Evolutionary conservation across 306 rosid species (phyloP), one percentile per base, ranked within the genome.

Genomic region (Ceratonia siliqua): DNA sequence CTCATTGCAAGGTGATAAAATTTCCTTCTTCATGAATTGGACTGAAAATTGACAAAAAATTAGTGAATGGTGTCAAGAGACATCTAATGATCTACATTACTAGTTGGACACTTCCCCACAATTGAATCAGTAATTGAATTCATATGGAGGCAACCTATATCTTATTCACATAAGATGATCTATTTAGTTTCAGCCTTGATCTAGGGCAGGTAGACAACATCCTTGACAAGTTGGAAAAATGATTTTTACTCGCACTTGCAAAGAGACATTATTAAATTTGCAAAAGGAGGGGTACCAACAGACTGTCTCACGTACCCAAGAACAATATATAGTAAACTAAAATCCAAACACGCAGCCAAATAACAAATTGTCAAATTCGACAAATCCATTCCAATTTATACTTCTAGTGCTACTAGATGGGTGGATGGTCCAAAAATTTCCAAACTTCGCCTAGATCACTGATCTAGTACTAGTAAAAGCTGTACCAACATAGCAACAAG

Each of bases 321-420:
- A n/a, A n/a, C n/a, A n/a, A n/a, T n/a, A n/a, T n/a, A n/a, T n/a
- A n/a, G n/a, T n/a, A n/a, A n/a, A n/a, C n/a, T n/a, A n/a, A n/a
- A n/a, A n/a, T n/a, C n/a, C n/a, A 59, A 78, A 45, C 72, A 70
- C 46, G 58, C 30, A 8, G n/a, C 8, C n/a, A 15, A 35, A 36
- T 2, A 5, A 24, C 24, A 46, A 77, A 30, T 10, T 36, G 64
- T 58, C 66, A 12, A 22, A 12, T 6, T 48, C 9, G 14, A 59
- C 7, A 59, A 48, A 78, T 48, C 54, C 56, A 78, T 63, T 68
- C 62, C 70, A 46, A 22, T 58, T n/a, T 12, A 53, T 56, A 35
- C 45, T 45, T 55, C 21, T 53, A 76, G 36, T 15, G 2, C 18
- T 58, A 45, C 20, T 25, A 27, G 56, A 24, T n/a, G 39, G 81